A percentile compares a stretch with the other conserved stretches of the same genome.
These are phyloP conservation scores for Trypanosoma mega DNA, from an alignment of 208 protist species.

Conservation along the genomic window DNA sequence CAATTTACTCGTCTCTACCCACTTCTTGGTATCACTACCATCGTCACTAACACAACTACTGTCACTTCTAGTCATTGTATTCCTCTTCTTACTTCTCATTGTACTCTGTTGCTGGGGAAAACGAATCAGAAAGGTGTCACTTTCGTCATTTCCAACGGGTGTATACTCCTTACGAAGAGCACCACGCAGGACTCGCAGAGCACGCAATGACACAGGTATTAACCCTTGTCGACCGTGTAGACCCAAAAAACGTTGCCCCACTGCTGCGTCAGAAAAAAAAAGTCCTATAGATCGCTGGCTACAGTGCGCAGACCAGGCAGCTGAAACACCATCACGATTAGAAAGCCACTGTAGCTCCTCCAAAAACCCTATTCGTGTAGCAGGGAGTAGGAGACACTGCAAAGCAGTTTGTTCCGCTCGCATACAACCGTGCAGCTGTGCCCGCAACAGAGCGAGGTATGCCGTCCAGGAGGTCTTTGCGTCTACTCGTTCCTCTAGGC, in stretches of 20 bases:
- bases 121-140: slow-evolving; percentile 52
- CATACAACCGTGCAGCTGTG: slow-evolving; percentile 66
- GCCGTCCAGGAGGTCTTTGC: slow-evolving; percentile 42
- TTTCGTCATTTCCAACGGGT: slow-evolving; percentile 36
- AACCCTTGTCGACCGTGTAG: too few relatives aligned
- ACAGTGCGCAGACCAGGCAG: slow-evolving; percentile 61
- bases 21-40: too few relatives aligned
- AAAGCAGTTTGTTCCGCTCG: slow-evolving; percentile 63
- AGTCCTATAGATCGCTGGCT: slow-evolving; percentile 52
- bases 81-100: too few relatives aligned
- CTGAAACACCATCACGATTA: slow-evolving; percentile 42
- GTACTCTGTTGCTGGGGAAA: too few relatives aligned
- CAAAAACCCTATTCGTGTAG: too few relatives aligned
- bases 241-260: too few relatives aligned
- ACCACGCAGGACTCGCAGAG: slow-evolving; percentile 27
- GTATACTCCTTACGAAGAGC: slow-evolving; percentile 45
- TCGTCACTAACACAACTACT: too few relatives aligned
- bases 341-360: slow-evolving; percentile 42
- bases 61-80: too few relatives aligned
- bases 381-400: slow-evolving; percentile 31
- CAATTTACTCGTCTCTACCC: too few relatives aligned
- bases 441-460: slow-evolving; percentile 56
- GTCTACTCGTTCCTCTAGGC: slow-evolving; percentile 18
- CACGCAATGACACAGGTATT: too few relatives aligned
- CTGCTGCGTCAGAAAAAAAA: slow-evolving; percentile 48